These are phyloP conservation scores for Cerioporus squamosus DNA, from an alignment of 1,284 basidiomycete genomes.

Conservation along the genomic window DNA sequence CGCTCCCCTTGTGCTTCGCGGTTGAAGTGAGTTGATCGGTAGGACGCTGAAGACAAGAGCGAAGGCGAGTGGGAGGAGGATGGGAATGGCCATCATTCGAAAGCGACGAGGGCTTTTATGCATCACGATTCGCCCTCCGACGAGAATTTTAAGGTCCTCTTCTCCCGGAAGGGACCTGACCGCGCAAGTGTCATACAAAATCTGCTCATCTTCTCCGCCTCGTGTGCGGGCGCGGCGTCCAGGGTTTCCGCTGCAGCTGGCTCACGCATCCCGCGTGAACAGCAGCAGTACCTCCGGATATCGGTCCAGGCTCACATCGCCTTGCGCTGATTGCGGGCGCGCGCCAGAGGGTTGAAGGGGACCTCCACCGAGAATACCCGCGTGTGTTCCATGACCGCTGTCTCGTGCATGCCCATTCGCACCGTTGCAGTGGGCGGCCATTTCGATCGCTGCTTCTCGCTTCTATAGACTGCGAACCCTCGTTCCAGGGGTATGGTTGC, in stretches of 20 bases:
- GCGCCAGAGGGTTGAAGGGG: background rate
- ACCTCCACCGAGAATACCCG: background rate
- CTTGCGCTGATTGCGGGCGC: constrained; percentile 1
- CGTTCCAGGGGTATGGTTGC: background rate
- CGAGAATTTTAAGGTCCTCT: background rate
- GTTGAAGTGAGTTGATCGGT: background rate
- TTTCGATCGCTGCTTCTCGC: background rate
- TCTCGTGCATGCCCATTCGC: background rate
- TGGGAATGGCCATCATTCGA: background rate
- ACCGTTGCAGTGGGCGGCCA: background rate
- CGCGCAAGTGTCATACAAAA: background rate
- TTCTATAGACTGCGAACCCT: background rate
- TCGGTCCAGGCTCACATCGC: background rate
- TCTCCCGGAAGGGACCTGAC: background rate
- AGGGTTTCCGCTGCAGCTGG: background rate
- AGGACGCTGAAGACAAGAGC: background rate
- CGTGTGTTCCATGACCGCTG: background rate
- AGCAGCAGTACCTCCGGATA: background rate
- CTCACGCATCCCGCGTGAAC: background rate
- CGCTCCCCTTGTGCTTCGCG: background rate
- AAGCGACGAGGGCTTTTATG: background rate
- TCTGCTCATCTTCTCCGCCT: background rate
- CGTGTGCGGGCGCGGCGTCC: constrained; percentile 5
- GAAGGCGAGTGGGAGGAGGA: background rate
- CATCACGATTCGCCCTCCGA: background rate